These are phyloP conservation scores for Populus hybrid DNA, from an alignment of 441 rosid species.

Conservation along the genomic window DNA sequence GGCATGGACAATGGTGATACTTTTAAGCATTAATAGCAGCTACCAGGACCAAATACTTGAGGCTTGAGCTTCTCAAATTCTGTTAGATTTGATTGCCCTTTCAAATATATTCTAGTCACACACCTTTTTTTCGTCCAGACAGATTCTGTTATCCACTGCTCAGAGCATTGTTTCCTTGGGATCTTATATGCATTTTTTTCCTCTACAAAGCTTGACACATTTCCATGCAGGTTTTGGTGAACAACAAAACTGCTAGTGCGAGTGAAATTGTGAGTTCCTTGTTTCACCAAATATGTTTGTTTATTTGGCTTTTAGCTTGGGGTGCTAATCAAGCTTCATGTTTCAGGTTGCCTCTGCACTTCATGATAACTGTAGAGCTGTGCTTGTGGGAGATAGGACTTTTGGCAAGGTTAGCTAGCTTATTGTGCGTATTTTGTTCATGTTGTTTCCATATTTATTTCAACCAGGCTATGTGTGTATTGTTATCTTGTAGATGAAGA, in stretches of 20 bases:
- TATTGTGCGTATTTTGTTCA: no score
- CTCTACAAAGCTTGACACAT: not conserved
- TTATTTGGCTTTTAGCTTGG: slow-evolving; percentile 4
- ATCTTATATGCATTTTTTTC: not conserved
- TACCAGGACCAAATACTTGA: no score
- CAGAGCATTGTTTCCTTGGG: slow-evolving; percentile 6
- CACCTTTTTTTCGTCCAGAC: not conserved
- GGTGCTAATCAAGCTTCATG: slow-evolving; percentile 7
- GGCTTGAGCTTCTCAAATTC: not conserved
- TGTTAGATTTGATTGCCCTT: not conserved
- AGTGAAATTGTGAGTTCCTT: slow-evolving; percentile 80
- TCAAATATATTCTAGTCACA: not conserved
- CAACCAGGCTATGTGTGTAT: no score
- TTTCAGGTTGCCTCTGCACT: slow-evolving; percentile 96
- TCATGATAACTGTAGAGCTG: slow-evolving; percentile 54
- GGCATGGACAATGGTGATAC: no score
- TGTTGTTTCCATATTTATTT: no score
- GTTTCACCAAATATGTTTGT: slow-evolving; percentile 3
- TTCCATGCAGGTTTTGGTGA: slow-evolving; percentile 72
- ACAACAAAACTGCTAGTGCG: slow-evolving; percentile 42
- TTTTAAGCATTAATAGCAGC: not conserved
- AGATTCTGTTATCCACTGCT: not conserved
- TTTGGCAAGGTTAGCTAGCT: not conserved
- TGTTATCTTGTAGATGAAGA: no score
- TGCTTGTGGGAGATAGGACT: not conserved